These are phyloP conservation scores for Cercospora citrullina DNA, from an alignment of 2,329 filamentous ascomycete genomes.

Conservation along the genomic window DNA sequence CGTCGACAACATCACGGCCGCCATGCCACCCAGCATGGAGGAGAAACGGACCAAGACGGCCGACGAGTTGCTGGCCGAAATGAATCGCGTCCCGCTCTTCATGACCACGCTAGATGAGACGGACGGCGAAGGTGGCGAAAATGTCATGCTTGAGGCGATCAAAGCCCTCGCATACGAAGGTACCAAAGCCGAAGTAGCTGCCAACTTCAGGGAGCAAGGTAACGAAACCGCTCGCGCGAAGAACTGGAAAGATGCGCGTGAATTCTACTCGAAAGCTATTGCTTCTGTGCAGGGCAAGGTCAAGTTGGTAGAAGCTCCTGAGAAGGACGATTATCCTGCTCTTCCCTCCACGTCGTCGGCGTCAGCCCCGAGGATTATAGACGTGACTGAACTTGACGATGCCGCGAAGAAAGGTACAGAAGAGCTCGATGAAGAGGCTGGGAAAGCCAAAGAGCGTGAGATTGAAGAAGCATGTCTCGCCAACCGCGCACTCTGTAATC, in stretches of 20 bases:
- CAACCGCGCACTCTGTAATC: slow-evolving; percentile 87
- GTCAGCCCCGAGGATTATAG: background rate
- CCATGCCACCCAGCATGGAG: slow-evolving; percentile 60
- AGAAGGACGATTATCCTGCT: slow-evolving; percentile 2
- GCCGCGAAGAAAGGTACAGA: slow-evolving; percentile 44
- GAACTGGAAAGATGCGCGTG: slow-evolving; percentile 77
- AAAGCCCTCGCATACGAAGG: slow-evolving; percentile 92
- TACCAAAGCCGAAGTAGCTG: slow-evolving; percentile 76
- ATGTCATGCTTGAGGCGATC: slow-evolving; percentile 80
- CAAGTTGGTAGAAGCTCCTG: slow-evolving; percentile 22
- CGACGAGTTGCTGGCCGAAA: slow-evolving; percentile 62
- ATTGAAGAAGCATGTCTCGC: slow-evolving; percentile 75
- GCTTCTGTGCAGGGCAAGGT: slow-evolving; percentile 55
- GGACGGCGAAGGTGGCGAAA: slow-evolving; percentile 62
- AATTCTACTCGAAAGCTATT: slow-evolving; percentile 90
- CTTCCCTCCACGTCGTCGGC: background rate
- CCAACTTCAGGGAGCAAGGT: slow-evolving; percentile 85
- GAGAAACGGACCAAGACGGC: slow-evolving; percentile 57
- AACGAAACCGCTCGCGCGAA: slow-evolving; percentile 80
- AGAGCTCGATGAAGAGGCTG: slow-evolving; percentile 60
- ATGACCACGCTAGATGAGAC: slow-evolving; percentile 82
- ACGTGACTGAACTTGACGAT: slow-evolving; percentile 14
- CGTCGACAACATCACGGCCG: slow-evolving; percentile 37
- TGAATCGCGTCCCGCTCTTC: slow-evolving; percentile 80
- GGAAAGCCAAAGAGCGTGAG: slow-evolving; percentile 60